Percentiles rank a stretch among this genome's conserved stretches.
Conservation (phyloP, 176 grass and related monocot genomes). For the Typha latifolia region DNA sequence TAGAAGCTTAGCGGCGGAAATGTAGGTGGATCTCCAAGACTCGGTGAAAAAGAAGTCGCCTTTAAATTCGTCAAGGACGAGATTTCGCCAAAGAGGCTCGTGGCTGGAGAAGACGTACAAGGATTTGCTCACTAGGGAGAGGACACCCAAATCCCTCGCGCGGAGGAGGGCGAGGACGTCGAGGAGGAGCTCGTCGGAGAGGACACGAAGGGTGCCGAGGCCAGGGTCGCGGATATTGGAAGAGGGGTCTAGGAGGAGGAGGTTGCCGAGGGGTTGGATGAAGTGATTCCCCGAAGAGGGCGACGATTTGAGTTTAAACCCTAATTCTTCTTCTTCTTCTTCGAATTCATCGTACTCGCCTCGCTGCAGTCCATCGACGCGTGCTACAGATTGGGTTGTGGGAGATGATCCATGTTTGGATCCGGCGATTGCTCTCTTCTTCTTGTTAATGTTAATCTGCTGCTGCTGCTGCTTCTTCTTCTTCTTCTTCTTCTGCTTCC, state of each 20-base stretch:
- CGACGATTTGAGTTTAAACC: conserved; percentile 17
- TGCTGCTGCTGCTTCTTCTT: neutral
- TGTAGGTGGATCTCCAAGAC: conserved; percentile 63
- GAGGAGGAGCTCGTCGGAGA: conserved; percentile 62
- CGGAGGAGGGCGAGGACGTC: conserved; percentile 62
- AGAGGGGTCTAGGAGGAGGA: conserved; percentile 32
- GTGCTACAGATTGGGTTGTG: neutral
- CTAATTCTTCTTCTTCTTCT: neutral
- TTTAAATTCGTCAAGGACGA: conserved; percentile 48
- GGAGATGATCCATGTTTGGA: neutral
- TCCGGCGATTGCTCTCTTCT: neutral
- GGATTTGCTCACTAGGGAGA: conserved; percentile 48
- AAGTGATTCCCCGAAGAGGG: conserved; percentile 8
- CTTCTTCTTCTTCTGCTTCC: neutral
- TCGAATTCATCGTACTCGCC: neutral
- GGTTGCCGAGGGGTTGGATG: conserved; percentile 78
- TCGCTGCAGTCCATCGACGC: neutral
- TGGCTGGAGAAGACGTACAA: conserved; percentile 66
- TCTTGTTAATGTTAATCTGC: neutral
- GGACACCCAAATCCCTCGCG: conserved; percentile 35
- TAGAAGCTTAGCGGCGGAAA: conserved; percentile 12
- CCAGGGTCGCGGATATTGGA: conserved; percentile 58
- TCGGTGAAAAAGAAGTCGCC: conserved; percentile 47
- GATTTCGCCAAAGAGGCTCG: conserved; percentile 53
- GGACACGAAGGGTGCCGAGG: conserved; percentile 42